phyloP scores from a whole-genome alignment of 768 basidiomycete species.

The Mycena filopes region DNA sequence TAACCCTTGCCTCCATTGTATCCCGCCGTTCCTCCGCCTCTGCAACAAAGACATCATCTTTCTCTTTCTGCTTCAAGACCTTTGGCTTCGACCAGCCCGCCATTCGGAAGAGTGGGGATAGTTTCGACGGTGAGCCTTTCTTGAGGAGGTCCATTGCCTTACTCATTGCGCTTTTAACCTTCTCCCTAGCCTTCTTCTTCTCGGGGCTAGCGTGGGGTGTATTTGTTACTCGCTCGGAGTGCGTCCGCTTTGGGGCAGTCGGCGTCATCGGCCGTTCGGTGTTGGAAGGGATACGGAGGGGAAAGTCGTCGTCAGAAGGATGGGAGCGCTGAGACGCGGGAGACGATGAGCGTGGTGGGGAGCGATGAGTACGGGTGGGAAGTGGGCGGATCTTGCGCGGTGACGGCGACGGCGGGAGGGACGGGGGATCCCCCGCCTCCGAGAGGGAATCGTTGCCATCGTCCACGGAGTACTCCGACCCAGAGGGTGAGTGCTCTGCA shows the following conservation, averaged over 20 bases:
- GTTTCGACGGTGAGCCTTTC: constrained; percentile 4
- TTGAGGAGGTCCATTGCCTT: constrained; percentile 4
- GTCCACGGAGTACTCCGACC: not conserved
- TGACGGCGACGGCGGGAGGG: not conserved
- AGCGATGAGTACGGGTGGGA: not conserved
- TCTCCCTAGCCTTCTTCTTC: constrained; percentile 19
- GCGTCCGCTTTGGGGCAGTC: constrained; percentile 6
- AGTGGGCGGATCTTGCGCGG: not conserved
- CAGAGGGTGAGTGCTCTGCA: not conserved
- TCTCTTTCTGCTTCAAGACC: constrained; percentile 14
- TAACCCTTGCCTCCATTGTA: not conserved
- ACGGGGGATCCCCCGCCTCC: not conserved
- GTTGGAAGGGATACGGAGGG: not conserved
- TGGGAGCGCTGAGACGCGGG: not conserved
- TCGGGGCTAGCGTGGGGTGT: constrained; percentile 21
- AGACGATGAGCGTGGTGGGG: not conserved
- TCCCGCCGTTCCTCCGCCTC: constrained; percentile 10
- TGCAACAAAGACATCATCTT: not conserved
- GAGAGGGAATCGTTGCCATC: not conserved
- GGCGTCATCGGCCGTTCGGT: constrained; percentile 13
- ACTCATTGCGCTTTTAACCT: constrained; percentile 13
- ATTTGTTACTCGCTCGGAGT: constrained; percentile 9
- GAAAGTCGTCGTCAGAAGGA: constrained; percentile 4
- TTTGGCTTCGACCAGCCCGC: constrained; percentile 19
- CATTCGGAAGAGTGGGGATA: constrained; percentile 16